Percentiles rank a stretch among this genome's conserved stretches.
Evolutionary conservation across 2,329 filamentous ascomycete genomes (phyloP).

Genomic region (Didymella lethalis): DNA sequence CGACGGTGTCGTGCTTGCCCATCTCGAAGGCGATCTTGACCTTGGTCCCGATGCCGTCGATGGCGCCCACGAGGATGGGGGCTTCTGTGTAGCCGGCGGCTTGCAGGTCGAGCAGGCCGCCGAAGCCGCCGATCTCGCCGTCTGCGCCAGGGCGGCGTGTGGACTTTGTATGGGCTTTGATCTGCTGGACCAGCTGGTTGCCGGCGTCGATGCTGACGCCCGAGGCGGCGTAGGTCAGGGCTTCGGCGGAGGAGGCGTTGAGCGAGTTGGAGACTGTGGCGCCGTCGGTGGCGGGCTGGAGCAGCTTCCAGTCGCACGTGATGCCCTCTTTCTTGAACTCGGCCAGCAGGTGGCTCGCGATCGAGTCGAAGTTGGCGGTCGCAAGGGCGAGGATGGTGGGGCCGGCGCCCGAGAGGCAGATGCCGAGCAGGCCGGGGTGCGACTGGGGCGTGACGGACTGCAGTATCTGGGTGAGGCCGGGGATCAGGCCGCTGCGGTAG

Average conservation of each 20-base stretch:
- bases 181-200: conserved; percentile 89
- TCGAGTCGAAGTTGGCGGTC: conserved; percentile 86
- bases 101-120: conserved; percentile 81
- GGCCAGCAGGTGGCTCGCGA: conserved; percentile 79
- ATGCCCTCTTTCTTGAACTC: conserved; percentile 77
- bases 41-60: conserved; percentile 96
- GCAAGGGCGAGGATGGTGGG: conserved; percentile 94
- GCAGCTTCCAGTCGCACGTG: conserved; percentile 82
- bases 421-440: conserved; percentile 87
- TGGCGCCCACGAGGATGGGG: conserved; percentile 88
- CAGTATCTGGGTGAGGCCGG: conserved; percentile 88
- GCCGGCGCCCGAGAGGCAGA: conserved; percentile 93
- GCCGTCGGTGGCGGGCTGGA: conserved; percentile 83
- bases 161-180: conserved; percentile 87
- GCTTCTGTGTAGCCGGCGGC: conserved; percentile 76
- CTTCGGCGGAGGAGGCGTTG: conserved; percentile 30
- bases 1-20: conserved; percentile 90
- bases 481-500: conserved; percentile 90
- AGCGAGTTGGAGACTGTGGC: conserved; percentile 50
- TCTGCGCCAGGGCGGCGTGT: conserved; percentile 88
- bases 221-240: conserved; percentile 87
- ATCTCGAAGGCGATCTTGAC: conserved; percentile 93
- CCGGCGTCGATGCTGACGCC: conserved; percentile 95
- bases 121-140: conserved; percentile 94
- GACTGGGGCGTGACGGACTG: conserved; percentile 87